phyloP scores from a whole-genome alignment of 306 rosid species.

The apple (Malus domestica) region ASM211411v1 NC_041799.1:22911501-22912000 shows the following conservation, averaged over 20 bases:
- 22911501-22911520: constrained; percentile 28
- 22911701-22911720: neutral
- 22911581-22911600: constrained; percentile 75
- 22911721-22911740: neutral
- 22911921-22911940: neutral
- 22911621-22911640: neutral
- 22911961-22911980: too few relatives aligned
- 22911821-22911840: neutral
- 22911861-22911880: neutral
- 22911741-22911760: neutral
- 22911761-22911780: neutral
- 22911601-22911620: neutral
- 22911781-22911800: neutral
- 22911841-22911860: neutral
- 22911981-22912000: neutral
- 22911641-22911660: neutral
- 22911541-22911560: constrained; percentile 64
- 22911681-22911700: neutral
- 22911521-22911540: constrained; percentile 32
- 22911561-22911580: constrained; percentile 63
- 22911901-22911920: neutral
- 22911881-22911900: neutral
- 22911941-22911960: neutral
- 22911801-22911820: neutral
- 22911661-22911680: neutral